Conservation (phyloP, 129 eudicot genomes). For the Centrapalus pauciflorus region DNA sequence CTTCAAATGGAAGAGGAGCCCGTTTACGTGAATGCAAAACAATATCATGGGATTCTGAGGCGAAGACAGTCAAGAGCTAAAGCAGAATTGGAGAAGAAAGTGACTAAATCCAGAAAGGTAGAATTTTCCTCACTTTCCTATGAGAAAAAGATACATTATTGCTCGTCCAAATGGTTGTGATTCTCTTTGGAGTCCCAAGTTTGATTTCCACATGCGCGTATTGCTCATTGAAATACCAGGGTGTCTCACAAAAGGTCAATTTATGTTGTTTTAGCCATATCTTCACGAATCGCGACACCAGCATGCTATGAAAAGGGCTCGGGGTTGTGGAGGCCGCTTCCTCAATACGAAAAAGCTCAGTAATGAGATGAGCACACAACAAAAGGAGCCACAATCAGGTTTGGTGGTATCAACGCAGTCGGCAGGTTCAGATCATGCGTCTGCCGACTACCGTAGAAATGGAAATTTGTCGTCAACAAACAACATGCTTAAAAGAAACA, state of each 20-base stretch:
- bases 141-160: neutral
- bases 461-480: too few relatives aligned
- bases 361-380: conserved; percentile 14
- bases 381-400: conserved; percentile 32
- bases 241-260: neutral
- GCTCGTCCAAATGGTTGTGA: neutral
- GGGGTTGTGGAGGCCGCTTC: conserved; percentile 91
- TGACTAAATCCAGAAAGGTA: conserved; percentile 56
- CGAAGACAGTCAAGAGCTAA: conserved; percentile 72
- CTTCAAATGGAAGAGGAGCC: conserved; percentile 75
- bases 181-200: neutral
- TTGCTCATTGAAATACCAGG: too few relatives aligned
- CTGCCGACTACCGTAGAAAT: conserved; percentile 19
- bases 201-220: too few relatives aligned
- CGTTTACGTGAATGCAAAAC: conserved; percentile 75
- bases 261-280: conserved; percentile 49
- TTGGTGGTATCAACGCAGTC: conserved; percentile 20
- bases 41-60: conserved; percentile 71
- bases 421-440: conserved; percentile 31
- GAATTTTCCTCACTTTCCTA: neutral
- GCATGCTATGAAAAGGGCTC: conserved; percentile 75
- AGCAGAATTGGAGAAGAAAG: conserved; percentile 69
- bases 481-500: conserved; percentile 27
- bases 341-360: conserved; percentile 58
- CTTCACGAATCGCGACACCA: conserved; percentile 86